Evolutionary conservation across 306 rosid genomes (phyloP).

Genomic region (Fagus crenata): DNA sequence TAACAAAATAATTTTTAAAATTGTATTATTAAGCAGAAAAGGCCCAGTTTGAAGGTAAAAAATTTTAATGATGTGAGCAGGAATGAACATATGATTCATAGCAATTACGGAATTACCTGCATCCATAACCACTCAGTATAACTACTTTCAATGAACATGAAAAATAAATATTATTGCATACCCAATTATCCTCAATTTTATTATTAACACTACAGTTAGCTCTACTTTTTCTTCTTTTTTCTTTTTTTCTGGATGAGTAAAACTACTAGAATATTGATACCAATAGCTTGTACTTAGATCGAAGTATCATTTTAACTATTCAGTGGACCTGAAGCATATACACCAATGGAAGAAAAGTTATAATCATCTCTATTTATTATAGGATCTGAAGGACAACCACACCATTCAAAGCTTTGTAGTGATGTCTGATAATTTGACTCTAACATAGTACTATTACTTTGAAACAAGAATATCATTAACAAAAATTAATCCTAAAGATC

Average conservation of each 20-base stretch:
- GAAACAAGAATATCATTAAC: constrained; percentile 6
- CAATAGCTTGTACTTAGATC: neutral
- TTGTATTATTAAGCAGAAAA: neutral
- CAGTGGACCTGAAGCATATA: neutral
- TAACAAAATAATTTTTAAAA: no score
- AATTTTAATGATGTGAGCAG: neutral
- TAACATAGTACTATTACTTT: neutral
- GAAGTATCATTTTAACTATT: neutral
- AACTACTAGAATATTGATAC: neutral
- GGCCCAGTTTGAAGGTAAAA: neutral
- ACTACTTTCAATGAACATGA: neutral
- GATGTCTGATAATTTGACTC: neutral
- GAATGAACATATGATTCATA: neutral
- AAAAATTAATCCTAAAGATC: neutral
- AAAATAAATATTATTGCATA: neutral
- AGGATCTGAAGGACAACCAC: neutral
- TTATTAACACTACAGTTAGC: neutral
- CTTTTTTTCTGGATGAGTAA: neutral
- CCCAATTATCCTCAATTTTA: neutral
- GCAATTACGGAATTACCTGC: neutral
- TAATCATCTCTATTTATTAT: neutral
- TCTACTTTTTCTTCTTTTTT: no score
- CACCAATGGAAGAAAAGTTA: neutral
- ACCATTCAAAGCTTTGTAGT: neutral
- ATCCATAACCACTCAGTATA: neutral